Evolutionary conservation across 2,329 filamentous ascomycete species (phyloP), one percentile per base, ranked within the genome.

Genomic region (Fusarium metavorans): DNA sequence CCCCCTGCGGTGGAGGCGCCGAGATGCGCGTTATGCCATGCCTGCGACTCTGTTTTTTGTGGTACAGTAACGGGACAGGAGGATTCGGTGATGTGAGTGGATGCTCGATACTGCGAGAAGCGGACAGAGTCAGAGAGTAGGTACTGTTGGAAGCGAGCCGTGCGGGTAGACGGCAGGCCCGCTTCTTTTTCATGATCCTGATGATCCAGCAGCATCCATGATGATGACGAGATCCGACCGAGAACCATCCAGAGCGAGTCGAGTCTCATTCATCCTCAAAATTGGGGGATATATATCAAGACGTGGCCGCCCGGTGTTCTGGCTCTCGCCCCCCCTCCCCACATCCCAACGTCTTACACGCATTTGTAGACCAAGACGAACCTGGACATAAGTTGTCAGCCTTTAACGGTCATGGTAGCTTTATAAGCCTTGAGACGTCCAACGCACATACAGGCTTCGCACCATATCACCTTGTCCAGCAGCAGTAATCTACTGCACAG

Each of bases 261-360:
- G 7, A 20, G 14, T 30, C 45, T 48, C 43, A 11, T 43, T 25
- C 23, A 14, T 48, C 14, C 13, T 48, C 14, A 45, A 11, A 18
- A 52, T 34, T 35, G n/a, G 20, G 54, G 48, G 35, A 56, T 41
- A 41, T 56, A 64, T 64, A 64, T 64, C 61, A 25, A 39, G 61
- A 41, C 61, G 23, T 56, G 37, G 25, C 43, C 43, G 32, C 60
- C 60, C 60, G 34, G 39, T 39, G 30, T 39, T 67, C 32, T 59
- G 30, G 52, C 61, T 66, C 48, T 39, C 23, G 60, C 56, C 56
- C 64, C 59, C 59, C 43, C 25, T 32, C 32, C 63, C 56, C 45
- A 56, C 14, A 45, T 50, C n/a, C 20, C 27, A 57, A 70, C 34
- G 64, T 74, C 71, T 74, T 68, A 68, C 67, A 68, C 71, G 67